Base-by-base conservation (phyloP, 169 alveolate species). In the Plasmodium ovale region DNA sequence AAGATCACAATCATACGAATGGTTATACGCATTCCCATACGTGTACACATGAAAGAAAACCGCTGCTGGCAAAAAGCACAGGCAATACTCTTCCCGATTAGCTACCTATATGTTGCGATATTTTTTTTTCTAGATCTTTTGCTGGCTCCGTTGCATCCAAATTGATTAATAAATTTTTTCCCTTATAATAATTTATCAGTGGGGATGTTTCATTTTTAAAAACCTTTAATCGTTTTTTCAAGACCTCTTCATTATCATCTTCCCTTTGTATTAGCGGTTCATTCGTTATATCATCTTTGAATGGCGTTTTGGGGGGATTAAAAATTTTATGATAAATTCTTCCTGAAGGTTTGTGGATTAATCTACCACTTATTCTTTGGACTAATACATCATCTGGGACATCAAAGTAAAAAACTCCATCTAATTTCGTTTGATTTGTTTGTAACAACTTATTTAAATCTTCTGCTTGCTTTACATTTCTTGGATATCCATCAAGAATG, bases 401-500 rank as follows among this genome's bases (percentile, higher is more conserved):
- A 29, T 96, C 95, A 91, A 98, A 96, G 53, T 96, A 95, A 42
- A 98, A 72, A 27, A 97, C 99, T 58, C 94, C 94, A 56, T 94
- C 88, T 88, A 95, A 39, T 21, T 69, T 85, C 2, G 69, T 67
- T 59, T 94, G 87, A 87, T 92, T 72, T 53, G 51, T 56, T 29
- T 71, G 72, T 87, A 93, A 71, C 39, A 73, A 62, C 25, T 74
- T 65, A 72, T 62, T 72, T 73, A 91, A 87, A 49, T 95, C 97
- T 77, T 96, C 95, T 27, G 99, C 99, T 88, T 97, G 98, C 60
- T 95, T 92, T 33, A 94, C 93, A 70, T 97, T 96, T 87, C 99
- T 93, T 23, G 99, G 99, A 93, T 96, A 97, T 4, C 99, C 99
- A 89, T 98, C 99, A 33, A 98, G 93, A 73, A 98, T 96, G 47